Evolutionary conservation across 1,284 basidiomycete species (phyloP), one percentile per base, ranked within the genome.

Genomic region (Ustanciosporium gigantosporum): DNA sequence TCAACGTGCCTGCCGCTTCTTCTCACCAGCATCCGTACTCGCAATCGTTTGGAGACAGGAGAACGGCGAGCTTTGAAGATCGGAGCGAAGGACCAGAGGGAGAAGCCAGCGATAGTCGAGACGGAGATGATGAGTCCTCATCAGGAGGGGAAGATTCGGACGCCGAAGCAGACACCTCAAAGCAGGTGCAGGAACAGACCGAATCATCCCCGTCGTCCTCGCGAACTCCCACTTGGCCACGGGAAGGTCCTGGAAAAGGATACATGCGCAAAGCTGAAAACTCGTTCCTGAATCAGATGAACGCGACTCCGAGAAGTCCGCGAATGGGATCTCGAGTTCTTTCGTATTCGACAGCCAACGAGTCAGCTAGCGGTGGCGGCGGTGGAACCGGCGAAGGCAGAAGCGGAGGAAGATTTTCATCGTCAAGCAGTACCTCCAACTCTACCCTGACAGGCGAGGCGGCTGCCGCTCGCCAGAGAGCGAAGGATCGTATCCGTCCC

Each of bases 51-150:
- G 37, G 22, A 7, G 22, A 17, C 0, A 48, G 47, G 19, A 41
- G 48, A 19, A 16, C 44, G 20, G 31, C 41, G 25, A 60, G 53
- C 20, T 11, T 50, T 5, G 36, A 46, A 15, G 51, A 46, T 19
- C 44, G 22, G 7, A 41, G 38, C 11, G 43, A 50, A 3, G 31
- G 37, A 9, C 40, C 36, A 22, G 50, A 55, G 5, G 59, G 42
- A 15, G 59, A 56, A 35, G 59, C 59, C 17, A 55, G 50, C 29
- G 66, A 70, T 24, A 66, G 61, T 31, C 46, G 62, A 16, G 69
- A 72, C 47, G 69, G 69, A 20, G 69, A 72, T 23, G 68, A 72
- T 36, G 69, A 72, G 46, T 66, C 60, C 2, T 67, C 62, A 11
- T 55, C 53, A 1, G 59, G 38, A 20, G 64, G 57, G n/a, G 65